Base-by-base conservation (phyloP, 371 early-diverging fungal genomes). In the Apophysomyces ossiformis region DNA sequence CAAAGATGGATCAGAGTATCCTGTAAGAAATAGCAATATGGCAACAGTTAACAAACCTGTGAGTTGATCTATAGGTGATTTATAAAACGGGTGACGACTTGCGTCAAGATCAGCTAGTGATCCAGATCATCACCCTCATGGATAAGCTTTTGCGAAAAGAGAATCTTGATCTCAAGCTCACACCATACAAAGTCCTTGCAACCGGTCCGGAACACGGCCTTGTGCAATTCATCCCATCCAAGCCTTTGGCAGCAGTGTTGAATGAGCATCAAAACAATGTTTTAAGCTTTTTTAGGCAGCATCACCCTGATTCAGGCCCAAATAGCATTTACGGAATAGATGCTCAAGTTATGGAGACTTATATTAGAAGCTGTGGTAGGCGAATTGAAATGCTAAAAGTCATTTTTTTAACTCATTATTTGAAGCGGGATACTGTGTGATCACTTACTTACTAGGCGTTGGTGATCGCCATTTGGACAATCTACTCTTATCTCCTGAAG, bases 381-480 rank as follows among this genome's bases (percentile, higher is more conserved):
- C 60, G 8, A 35, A 3, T 57, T 45, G 18, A 36, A 4, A 16
- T 26, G 54, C 15, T 13, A 16, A 46, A 32, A 18, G 54, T 50
- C 37, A 41, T 43, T 32, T 47, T 47, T 8, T n/a, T 54, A 11
- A 5, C 47, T 41, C 43, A 36, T 37, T 45, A 47, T 35, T 11
- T 45, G n/a, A 64, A 93, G 94, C 99, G 43, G 99, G 98, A 1
- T 99, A 99, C 76, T 96, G 97, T 75, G 97, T 99, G 11, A 96
- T 99, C 59, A 97, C 96, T 2, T 99, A 98, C 76, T 69, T 99
- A 11, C 83, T 99, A 11, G 99, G 98, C 15, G 93, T 99, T n/a
- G 99, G 99, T n/a, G 99, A 99, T 78, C 91, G 99, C 7, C 99
- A 99, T 77, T 79, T 97, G 71, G 99, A 99, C 69, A 99, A 99